Base-by-base conservation (phyloP, 2,329 filamentous ascomycete genomes). In the Graphilbum fragrans region DNA sequence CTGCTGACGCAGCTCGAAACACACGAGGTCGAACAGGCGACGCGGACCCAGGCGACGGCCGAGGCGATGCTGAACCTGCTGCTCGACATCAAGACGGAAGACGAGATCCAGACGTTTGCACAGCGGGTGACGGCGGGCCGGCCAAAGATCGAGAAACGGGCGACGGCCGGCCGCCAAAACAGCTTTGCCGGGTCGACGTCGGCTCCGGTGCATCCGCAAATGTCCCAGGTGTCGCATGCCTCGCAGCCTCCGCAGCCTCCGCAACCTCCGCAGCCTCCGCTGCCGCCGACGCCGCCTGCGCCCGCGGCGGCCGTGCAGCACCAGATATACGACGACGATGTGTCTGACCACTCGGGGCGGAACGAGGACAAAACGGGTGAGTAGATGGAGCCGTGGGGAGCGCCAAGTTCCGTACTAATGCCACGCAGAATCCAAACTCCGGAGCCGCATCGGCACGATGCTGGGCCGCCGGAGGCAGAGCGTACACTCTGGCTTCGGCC, bases 1-100 rank as follows among this genome's bases (percentile, higher is more conserved):
- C 75, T 85, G 33, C 72, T 98, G 45, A 96, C 92, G 1, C 88
- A 95, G 55, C 83, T 90, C 52, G 81, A 94, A 60, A 98, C 92
- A 0, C 82, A 94, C 56, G 90, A 96, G 58, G 76, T 86, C 22
- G 92, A 98, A 56, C 78, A 85, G 51, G 78, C 90, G 16, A 84
- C 94, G 58, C 75, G 82, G 43, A 80, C 73, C 46, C 77, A 86
- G 47, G 67, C 77, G 45, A 77, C 80, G 12, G 80, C 86, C 21
- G 87, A 92, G 57, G 78, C 80, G 46, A 86, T 86, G 21, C 65
- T 98, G 43, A 86, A 86, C 50, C 72, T 80, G 9, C 70, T 96
- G 51, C 69, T 98, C 39, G 92, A 94, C 56, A 77, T 95, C 34
- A 82, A 86, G 57, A 94, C 88, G 0, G 75, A 79, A 17, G 82